Percentiles rank a stretch among this genome's conserved stretches.
Conservation (phyloP, 768 basidiomycete species). For the Hygrocybe punicea region DNA sequence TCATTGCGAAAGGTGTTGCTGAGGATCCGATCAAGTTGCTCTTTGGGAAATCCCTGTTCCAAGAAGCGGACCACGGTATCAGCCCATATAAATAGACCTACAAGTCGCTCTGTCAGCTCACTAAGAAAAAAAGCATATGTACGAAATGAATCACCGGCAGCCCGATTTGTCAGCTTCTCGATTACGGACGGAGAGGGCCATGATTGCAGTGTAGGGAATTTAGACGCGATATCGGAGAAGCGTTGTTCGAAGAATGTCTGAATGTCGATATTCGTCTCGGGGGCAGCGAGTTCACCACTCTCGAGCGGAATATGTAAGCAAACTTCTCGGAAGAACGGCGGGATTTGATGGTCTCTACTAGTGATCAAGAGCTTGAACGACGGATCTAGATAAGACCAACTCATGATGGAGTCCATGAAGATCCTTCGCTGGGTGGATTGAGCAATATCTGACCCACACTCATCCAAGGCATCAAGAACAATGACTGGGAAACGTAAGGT, state of each 20-base stretch:
- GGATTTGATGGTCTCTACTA: background rate
- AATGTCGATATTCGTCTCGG: background rate
- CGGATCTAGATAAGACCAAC: background rate
- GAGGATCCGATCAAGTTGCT: background rate
- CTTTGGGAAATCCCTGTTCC: background rate
- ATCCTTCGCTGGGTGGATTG: slow-evolving; percentile 7
- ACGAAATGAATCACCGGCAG: slow-evolving; percentile 8
- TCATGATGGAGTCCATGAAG: background rate
- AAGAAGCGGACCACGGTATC: slow-evolving; percentile 3
- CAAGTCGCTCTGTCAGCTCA: too few species aligned
- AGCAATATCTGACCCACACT: slow-evolving; percentile 18
- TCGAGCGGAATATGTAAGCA: background rate
- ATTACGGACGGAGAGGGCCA: slow-evolving; percentile 4
- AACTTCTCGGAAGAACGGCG: background rate
- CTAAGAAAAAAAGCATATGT: too few species aligned
- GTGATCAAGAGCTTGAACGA: slow-evolving; percentile 5
- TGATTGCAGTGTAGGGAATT: background rate
- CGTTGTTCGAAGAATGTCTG: background rate
- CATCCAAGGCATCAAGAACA: slow-evolving; percentile 24
- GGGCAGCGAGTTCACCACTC: background rate
- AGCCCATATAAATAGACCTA: background rate
- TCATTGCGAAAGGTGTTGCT: background rate
- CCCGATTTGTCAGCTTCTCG: slow-evolving; percentile 12
- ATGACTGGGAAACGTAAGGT: slow-evolving; percentile 8
- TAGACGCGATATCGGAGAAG: background rate